phyloP scores from a whole-genome alignment of 805 yeast species.

The Myxozyma mucilagina region DNA sequence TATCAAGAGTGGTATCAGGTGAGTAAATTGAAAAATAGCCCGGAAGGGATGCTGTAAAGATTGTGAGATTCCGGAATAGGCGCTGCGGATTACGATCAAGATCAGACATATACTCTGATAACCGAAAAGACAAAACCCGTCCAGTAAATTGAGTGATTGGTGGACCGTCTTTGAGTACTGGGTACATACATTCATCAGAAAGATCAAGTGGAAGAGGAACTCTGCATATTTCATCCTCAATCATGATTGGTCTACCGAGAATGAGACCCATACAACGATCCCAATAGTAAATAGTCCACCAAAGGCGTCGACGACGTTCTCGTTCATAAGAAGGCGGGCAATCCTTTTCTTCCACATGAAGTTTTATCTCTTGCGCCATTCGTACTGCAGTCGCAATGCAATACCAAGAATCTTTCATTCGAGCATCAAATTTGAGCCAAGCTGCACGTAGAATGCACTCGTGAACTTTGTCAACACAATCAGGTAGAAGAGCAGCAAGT shows the following conservation, averaged over 20 bases:
- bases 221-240: slow-evolving; percentile 20
- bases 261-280: slow-evolving; percentile 26
- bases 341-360: slow-evolving; percentile 28
- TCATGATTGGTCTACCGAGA: slow-evolving; percentile 30
- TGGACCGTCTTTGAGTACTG: slow-evolving; percentile 6
- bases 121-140: slow-evolving; percentile 16
- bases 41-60: slow-evolving; percentile 27
- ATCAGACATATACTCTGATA: slow-evolving; percentile 12
- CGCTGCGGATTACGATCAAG: slow-evolving; percentile 25
- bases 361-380: slow-evolving; percentile 29
- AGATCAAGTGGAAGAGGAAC: slow-evolving; percentile 30
- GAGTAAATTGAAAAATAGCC: slow-evolving; percentile 22
- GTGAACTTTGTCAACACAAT: slow-evolving; percentile 24
- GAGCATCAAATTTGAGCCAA: slow-evolving; percentile 28
- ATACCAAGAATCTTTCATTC: slow-evolving; percentile 31
- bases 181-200: slow-evolving; percentile 25
- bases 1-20: slow-evolving; percentile 29
- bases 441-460: slow-evolving; percentile 21
- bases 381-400: slow-evolving; percentile 27
- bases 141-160: slow-evolving; percentile 22
- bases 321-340: slow-evolving; percentile 27
- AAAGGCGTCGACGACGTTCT: slow-evolving; percentile 26
- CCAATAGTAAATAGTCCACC: slow-evolving; percentile 33
- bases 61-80: slow-evolving; percentile 19
- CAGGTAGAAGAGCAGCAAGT: slow-evolving; percentile 27